Base-by-base conservation (phyloP, 2,329 filamentous ascomycete species). In the Berkeleyomyces rouxiae region DNA sequence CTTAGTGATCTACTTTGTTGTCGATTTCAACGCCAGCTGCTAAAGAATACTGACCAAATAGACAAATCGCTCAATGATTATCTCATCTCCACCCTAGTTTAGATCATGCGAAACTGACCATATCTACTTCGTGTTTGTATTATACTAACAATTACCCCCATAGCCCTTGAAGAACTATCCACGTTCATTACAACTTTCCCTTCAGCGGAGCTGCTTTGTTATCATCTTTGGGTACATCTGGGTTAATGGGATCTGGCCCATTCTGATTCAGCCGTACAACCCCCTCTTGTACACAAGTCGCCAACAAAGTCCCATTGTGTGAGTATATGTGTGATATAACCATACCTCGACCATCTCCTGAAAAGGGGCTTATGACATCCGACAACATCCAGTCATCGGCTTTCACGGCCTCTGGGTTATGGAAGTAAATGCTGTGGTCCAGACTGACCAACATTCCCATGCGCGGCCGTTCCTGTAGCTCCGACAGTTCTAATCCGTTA, bases 381-480 rank as follows among this genome's bases (percentile, higher is more conserved):
- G 79, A 81, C 67, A 89, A 83, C 81, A 90, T 86, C 87, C 87
- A 91, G 72, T 90, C 81, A 68, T 86, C 83, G 3, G 81, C 82
- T 67, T 74, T 75, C 63, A 86, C 79, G 63, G 72, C 72, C 64
- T 73, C 72, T 33, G 82, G 82, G 72, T 83, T 81, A 68, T 86
- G 82, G 68, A 85, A 85, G 71, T 85, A 86, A 66, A 86, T 85
- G 59, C 78, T 81, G 71, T 93, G 88, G 70, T 93, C 88, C 60
- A 92, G 74, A 67, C 82, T 87, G 60, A 93, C 88, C 80, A 90
- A 84, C 88, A 93, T 93, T n/a, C 87, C 87, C 59, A 92, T 75
- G 69, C 80, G 76, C 3, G 83, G 83, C 49, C 78, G 74, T 2
- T 71, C 73, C 62, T 74, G 72, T 71, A 77, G 77, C 49, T 79